phyloP scores from a whole-genome alignment of 345 rosid species.

The Heritiera fomes region DNA sequence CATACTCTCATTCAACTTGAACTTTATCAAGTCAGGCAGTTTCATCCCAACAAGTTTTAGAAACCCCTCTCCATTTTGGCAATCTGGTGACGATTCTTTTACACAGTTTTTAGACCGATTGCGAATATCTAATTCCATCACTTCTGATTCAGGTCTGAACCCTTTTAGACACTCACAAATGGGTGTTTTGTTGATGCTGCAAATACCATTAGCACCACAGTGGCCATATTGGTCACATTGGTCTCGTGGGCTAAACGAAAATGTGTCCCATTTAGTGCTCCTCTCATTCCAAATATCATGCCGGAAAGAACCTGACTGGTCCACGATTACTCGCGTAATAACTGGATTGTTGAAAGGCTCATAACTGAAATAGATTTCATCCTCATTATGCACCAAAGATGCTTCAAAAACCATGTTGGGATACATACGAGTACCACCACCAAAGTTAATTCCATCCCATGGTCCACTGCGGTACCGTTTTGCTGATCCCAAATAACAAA shows the following conservation, averaged over 20 bases:
- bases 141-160: background rate
- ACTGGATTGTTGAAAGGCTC: background rate
- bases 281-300: background rate
- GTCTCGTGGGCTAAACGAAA: background rate
- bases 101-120: background rate
- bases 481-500: constrained; percentile 7
- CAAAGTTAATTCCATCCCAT: constrained; percentile 36
- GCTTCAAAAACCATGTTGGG: background rate
- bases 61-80: background rate
- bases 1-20: too few relatives aligned
- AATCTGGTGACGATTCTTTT: background rate
- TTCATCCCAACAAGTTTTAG: background rate
- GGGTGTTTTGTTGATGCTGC: background rate
- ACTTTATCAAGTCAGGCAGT: too few relatives aligned
- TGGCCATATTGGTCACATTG: background rate
- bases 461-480: constrained; percentile 29
- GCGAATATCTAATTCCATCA: background rate
- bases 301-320: background rate
- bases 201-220: background rate
- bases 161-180: background rate
- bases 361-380: background rate
- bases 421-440: background rate
- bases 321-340: background rate
- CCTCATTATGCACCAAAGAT: background rate
- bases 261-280: background rate